Base-by-base conservation (phyloP, 1,139 yeast species). In the Candida labiduridarum region DNA sequence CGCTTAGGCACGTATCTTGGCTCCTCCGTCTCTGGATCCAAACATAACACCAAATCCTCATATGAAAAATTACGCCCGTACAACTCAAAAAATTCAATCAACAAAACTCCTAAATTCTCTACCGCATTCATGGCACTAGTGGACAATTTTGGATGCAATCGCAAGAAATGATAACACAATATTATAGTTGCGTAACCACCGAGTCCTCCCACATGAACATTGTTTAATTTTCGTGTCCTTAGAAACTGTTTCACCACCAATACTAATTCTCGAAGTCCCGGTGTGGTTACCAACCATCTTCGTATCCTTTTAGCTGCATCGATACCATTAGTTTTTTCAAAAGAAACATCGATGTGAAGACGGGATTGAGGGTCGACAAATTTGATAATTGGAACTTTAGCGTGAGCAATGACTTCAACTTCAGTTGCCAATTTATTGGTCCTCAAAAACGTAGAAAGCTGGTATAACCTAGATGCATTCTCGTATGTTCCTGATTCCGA, bases 141-240 rank as follows among this genome's bases (percentile, higher is more conserved):
- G 2, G 86, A 69, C 5, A 92, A 62, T 57, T 91, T 78, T 11
- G 97, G 97, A 66, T 94, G 99, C 51, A 88, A 71, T 56, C 76
- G 79, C 55, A 95, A 69, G 63, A 94, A 92, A 31, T 96, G 87
- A 61, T 87, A 87, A 35, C 90, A 91, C 62, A 94, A 68, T 59
- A 97, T 91, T 41, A 92, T 90, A 22, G 92, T 89, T 8, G 97
- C 85, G 64, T 88, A 94, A 0, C 99, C 99, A 30, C 99, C 99
- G 16, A 95, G 73, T 0, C 99, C 99, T 51, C 99, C 99, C 19
- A 87, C 86, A 62, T 89, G 96, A n/a, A 94, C 99, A 60, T 90
- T 89, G 62, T 94, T 92, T 53, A 94, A 72, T 55, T 80, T 83
- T 59, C 98, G 76, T 2, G 91, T 84, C 40, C 92, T 77, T 50